A percentile compares a stretch with the other conserved stretches of the same genome.
These are phyloP conservation scores for Dipteronia sinensis DNA, from an alignment of 345 rosid genomes.

Conservation along the genomic window DNA sequence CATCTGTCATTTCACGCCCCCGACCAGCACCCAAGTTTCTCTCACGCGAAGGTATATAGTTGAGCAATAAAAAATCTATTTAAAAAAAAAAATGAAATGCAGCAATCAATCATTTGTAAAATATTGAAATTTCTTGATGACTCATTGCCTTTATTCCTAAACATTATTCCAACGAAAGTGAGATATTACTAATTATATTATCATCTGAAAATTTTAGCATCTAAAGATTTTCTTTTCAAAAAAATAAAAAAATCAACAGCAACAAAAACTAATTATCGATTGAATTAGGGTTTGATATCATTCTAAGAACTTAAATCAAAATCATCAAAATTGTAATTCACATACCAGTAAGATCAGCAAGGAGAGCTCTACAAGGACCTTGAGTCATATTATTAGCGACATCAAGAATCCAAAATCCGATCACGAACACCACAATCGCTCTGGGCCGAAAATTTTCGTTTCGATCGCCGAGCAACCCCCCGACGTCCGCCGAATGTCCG, in stretches of 20 bases:
- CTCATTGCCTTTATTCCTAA: not conserved
- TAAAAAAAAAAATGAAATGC: not conserved
- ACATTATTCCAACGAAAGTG: not conserved
- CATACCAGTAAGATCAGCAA: conserved; percentile 93
- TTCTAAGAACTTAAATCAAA: conserved; percentile 6
- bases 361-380: conserved; percentile 95
- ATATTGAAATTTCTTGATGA: not conserved
- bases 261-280: not conserved
- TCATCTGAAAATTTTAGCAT: not conserved
- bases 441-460: conserved; percentile 53
- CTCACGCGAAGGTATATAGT: not conserved
- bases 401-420: conserved; percentile 95
- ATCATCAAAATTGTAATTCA: not conserved
- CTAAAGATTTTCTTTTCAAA: not conserved
- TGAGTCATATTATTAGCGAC: conserved; percentile 93
- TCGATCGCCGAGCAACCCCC: conserved; percentile 80
- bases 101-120: not conserved
- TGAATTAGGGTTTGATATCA: conserved; percentile 13
- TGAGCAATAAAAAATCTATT: not conserved
- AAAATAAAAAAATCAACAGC: not conserved
- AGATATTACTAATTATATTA: not conserved
- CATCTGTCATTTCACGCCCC: not conserved
- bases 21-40: not conserved
- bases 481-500: conserved; percentile 87
- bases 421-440: conserved; percentile 69